phyloP scores from a whole-genome alignment of 2,329 filamentous ascomycete species.

The Alternaria sp. region DNA sequence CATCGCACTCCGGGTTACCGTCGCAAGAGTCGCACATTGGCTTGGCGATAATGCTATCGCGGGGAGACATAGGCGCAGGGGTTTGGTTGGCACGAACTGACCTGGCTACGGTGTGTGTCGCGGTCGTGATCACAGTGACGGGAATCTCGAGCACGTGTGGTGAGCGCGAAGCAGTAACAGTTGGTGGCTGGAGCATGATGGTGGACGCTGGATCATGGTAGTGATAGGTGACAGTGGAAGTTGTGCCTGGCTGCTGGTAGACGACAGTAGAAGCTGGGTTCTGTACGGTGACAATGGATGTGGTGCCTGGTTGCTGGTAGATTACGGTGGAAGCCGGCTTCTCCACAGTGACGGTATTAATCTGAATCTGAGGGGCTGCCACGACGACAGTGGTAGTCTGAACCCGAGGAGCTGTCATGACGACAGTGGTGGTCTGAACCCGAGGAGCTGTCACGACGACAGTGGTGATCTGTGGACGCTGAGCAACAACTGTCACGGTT shows the following conservation, averaged over 20 bases:
- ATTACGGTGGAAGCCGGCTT: neutral
- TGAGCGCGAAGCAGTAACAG: neutral
- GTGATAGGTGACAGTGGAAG: neutral
- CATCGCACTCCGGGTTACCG: neutral
- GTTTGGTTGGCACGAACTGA: neutral
- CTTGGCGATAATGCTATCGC: neutral
- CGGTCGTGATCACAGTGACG: neutral
- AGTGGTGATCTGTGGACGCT: neutral
- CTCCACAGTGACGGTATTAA: neutral
- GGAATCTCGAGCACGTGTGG: neutral
- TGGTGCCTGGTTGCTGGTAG: neutral
- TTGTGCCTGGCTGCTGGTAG: neutral
- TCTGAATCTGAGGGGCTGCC: neutral
- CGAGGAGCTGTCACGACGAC: neutral
- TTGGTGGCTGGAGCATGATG: neutral
- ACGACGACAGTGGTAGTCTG: neutral
- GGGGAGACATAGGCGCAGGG: neutral
- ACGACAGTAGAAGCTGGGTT: neutral
- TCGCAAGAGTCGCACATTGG: neutral
- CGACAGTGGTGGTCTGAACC: neutral
- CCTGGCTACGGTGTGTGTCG: neutral
- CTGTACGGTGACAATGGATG: neutral
- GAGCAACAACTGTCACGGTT: neutral
- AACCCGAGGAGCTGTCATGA: neutral
- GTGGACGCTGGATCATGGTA: neutral